These are phyloP conservation scores for Claviceps maximensis DNA, from an alignment of 2,329 filamentous ascomycete genomes.

Conservation along the genomic window DNA sequence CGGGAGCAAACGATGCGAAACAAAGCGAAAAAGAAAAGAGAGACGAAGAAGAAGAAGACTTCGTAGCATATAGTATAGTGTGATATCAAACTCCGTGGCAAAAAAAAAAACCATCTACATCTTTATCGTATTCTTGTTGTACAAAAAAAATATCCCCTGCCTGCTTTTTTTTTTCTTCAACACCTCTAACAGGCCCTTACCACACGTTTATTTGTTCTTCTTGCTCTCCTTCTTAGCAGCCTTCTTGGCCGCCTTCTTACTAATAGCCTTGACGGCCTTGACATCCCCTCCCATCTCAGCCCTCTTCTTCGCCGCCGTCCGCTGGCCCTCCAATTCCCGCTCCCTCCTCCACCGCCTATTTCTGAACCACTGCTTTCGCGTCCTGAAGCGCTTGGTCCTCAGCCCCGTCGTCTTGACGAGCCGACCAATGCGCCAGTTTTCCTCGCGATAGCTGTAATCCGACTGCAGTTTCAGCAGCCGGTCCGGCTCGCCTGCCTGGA, in stretches of 20 bases:
- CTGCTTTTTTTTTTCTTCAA: not conserved
- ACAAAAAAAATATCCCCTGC: not conserved
- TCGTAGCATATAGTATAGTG: not conserved
- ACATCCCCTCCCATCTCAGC: conserved; percentile 18
- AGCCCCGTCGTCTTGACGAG: conserved; percentile 38
- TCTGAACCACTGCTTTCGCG: conserved; percentile 36
- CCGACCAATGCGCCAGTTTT: conserved; percentile 45
- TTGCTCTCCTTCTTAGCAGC: conserved; percentile 23
- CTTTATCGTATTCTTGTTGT: not conserved
- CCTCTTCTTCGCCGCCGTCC: conserved; percentile 23
- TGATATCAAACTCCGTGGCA: no score
- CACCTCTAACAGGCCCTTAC: not conserved
- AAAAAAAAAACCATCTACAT: not conserved
- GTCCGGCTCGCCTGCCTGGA: conserved; percentile 27
- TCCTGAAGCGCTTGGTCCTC: conserved; percentile 35
- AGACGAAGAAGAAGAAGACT: no score
- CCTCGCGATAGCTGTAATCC: conserved; percentile 47
- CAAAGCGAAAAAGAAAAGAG: no score
- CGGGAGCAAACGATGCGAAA: no score
- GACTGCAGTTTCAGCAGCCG: conserved; percentile 36
- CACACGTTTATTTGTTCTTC: conserved; percentile 16
- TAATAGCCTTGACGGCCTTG: conserved; percentile 17
- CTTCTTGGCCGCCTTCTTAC: conserved; percentile 24
- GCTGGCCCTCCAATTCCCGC: conserved; percentile 27
- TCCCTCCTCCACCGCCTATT: conserved; percentile 29